phyloP scores from a whole-genome alignment of 495 filamentous ascomycete genomes.

The Lasiosphaeriaceae sp. region DNA sequence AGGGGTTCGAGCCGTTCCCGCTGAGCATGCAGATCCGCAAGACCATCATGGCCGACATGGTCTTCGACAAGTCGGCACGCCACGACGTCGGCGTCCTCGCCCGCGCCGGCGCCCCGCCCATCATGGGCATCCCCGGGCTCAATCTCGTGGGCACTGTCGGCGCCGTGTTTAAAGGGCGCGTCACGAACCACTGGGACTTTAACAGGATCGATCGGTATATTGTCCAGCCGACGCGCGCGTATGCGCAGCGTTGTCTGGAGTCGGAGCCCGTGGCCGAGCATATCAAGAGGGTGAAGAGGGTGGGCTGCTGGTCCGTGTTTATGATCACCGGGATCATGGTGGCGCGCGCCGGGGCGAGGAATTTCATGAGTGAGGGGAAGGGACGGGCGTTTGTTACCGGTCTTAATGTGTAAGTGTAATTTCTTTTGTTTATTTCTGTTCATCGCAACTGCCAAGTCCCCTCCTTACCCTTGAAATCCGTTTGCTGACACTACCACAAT shows the following conservation, averaged over 20 bases:
- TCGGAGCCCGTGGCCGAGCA: neutral
- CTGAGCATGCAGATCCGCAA: neutral
- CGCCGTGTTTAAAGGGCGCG: neutral
- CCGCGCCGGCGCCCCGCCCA: no score
- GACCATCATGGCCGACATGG: neutral
- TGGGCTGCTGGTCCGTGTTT: conserved; percentile 4
- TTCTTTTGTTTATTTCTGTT: neutral
- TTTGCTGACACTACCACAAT: no score
- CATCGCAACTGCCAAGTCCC: no score
- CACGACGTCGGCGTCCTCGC: neutral
- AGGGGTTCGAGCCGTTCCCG: conserved; percentile 7
- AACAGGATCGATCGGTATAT: conserved; percentile 2
- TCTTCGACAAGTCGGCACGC: neutral
- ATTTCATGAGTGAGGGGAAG: neutral
- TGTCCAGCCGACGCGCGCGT: conserved; percentile 1
- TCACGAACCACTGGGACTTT: conserved; percentile 1
- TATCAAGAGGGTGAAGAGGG: neutral
- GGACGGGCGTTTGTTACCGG: neutral
- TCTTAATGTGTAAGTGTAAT: neutral
- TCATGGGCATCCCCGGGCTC: neutral
- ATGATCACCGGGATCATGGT: conserved; percentile 13
- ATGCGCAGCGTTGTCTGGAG: neutral
- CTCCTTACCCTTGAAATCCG: no score
- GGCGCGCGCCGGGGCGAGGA: conserved; percentile 4
- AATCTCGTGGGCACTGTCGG: neutral